phyloP scores from a whole-genome alignment of 495 filamentous ascomycete genomes.

The Cudoniella acicularis region DNA sequence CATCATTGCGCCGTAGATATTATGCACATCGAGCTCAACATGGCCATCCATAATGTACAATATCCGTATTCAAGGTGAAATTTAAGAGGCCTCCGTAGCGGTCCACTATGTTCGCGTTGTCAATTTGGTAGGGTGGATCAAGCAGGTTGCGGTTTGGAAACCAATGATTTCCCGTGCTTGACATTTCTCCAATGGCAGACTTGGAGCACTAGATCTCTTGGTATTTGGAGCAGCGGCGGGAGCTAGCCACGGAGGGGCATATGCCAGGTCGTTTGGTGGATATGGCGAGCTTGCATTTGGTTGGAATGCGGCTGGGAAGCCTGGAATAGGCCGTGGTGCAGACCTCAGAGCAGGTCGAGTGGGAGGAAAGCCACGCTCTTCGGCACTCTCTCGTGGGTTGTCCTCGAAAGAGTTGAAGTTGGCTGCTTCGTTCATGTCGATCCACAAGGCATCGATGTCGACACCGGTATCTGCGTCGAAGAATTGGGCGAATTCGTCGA shows the following conservation, averaged over 20 bases:
- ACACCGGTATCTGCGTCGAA: conserved; percentile 63
- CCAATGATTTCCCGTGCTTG: conserved; percentile 21
- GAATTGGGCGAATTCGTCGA: conserved; percentile 62
- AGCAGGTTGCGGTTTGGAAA: conserved; percentile 64
- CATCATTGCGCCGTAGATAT: conserved; percentile 44
- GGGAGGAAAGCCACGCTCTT: conserved; percentile 59
- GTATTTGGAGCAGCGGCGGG: conserved; percentile 5
- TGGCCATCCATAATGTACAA: conserved; percentile 69
- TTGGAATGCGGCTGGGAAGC: conserved; percentile 69
- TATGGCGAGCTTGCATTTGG: conserved; percentile 34
- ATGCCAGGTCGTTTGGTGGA: neutral
- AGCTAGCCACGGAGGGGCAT: conserved; percentile 5
- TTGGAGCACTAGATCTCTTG: neutral
- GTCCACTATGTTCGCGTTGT: conserved; percentile 49
- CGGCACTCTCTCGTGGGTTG: conserved; percentile 52
- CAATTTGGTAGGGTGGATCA: conserved; percentile 67
- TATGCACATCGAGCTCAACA: conserved; percentile 55
- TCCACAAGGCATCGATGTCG: conserved; percentile 84
- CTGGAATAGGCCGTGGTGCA: conserved; percentile 58
- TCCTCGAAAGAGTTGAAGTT: conserved; percentile 61
- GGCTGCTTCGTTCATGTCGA: conserved; percentile 75
- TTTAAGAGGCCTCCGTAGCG: conserved; percentile 58
- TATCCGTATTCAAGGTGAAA: conserved; percentile 68
- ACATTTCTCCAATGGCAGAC: neutral
- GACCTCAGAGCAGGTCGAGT: conserved; percentile 58